phyloP scores from a whole-genome alignment of 106 monocot genomes.

The Cymbidium sinense region DNA sequence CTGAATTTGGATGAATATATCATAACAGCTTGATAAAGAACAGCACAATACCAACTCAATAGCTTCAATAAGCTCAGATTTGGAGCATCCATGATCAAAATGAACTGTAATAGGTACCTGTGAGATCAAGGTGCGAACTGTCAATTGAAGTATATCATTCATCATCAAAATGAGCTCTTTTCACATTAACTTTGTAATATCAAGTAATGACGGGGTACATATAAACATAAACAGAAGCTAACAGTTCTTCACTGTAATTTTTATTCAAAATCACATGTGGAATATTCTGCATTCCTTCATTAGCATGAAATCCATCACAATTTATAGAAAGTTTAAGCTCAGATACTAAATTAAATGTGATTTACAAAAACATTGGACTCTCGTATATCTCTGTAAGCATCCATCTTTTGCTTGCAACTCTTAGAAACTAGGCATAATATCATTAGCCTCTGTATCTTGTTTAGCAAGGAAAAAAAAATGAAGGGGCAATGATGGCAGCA shows the following conservation, averaged over 20 bases:
- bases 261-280: neutral
- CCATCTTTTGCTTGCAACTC: neutral
- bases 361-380: neutral
- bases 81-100: conserved; percentile 88
- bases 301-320: neutral
- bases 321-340: neutral
- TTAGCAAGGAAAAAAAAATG: too few species aligned
- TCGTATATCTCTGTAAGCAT: neutral
- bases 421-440: too few species aligned
- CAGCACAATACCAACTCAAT: conserved; percentile 61
- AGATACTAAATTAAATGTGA: neutral
- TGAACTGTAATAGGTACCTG: conserved; percentile 92
- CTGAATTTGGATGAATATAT: neutral
- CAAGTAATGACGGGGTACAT: neutral
- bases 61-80: conserved; percentile 60
- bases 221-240: neutral
- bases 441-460: too few species aligned
- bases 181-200: neutral
- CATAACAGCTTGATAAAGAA: neutral
- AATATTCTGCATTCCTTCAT: neutral
- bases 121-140: neutral
- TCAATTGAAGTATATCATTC: neutral
- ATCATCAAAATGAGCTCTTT: neutral
- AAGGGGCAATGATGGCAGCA: too few species aligned
- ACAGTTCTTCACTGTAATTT: neutral